phyloP scores from a whole-genome alignment of 345 rosid genomes.

The Litchi chinensis region DNA sequence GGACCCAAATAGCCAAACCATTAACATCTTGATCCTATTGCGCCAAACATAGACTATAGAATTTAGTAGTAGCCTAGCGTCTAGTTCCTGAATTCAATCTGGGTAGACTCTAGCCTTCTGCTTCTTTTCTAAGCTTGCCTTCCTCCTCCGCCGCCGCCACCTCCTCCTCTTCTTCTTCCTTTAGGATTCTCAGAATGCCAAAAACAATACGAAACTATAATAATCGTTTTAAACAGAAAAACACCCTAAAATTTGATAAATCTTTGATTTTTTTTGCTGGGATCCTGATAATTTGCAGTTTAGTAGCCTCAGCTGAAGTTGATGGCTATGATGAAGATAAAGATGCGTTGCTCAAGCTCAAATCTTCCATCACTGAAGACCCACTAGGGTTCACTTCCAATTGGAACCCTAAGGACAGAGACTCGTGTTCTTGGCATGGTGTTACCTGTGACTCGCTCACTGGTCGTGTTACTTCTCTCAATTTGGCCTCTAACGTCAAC shows the following conservation, averaged over 20 bases:
- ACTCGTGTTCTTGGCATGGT: conserved; percentile 47
- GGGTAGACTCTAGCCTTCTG: no score
- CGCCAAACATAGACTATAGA: no score
- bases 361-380: conserved; percentile 46
- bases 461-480: conserved; percentile 39
- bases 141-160: background rate
- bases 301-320: conserved; percentile 12
- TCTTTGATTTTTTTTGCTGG: background rate
- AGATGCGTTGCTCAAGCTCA: conserved; percentile 39
- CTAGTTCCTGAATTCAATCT: no score
- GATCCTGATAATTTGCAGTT: conserved; percentile 3
- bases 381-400: conserved; percentile 46
- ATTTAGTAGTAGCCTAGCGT: no score
- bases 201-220: background rate
- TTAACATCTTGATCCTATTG: no score
- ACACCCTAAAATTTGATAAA: background rate
- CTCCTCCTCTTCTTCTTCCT: background rate
- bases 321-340: conserved; percentile 28
- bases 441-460: conserved; percentile 43
- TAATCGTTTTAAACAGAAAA: background rate
- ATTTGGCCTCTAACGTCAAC: conserved; percentile 28
- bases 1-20: no score
- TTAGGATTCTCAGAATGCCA: conserved; percentile 8
- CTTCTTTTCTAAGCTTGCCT: background rate
- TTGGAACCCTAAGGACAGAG: conserved; percentile 48